Percentiles rank a stretch among this genome's conserved stretches.
phyloP scores from a whole-genome alignment of 202 grass and related monocot genomes.

The Elaeis oleifera region DNA sequence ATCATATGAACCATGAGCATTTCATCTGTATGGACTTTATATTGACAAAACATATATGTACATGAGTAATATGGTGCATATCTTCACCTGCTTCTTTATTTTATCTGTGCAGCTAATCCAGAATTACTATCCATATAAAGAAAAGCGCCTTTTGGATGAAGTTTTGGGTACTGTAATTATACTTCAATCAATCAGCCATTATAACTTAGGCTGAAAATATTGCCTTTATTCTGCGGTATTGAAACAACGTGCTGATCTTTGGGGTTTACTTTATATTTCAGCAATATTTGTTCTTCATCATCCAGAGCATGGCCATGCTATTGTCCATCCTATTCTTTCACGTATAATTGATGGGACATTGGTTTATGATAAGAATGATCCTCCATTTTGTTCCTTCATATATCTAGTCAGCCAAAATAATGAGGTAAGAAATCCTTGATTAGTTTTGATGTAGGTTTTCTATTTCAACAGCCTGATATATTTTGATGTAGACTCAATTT shows the following conservation, averaged over 20 bases:
- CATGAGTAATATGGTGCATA: neutral
- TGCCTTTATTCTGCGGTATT: too few species aligned
- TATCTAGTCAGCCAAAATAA: constrained; percentile 86
- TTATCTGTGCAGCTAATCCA: constrained; percentile 77
- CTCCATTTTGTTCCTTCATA: constrained; percentile 90
- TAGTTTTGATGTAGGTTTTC: too few species aligned
- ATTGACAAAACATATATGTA: too few species aligned
- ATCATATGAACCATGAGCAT: too few species aligned
- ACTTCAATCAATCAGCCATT: constrained; percentile 5
- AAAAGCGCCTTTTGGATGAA: constrained; percentile 83
- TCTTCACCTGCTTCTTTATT: constrained; percentile 4
- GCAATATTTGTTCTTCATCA: constrained; percentile 99
- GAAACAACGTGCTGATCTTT: neutral
- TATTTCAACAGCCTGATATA: too few species aligned
- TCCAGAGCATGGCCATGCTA: constrained; percentile 93
- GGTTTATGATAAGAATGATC: constrained; percentile 62
- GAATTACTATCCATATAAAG: constrained; percentile 89
- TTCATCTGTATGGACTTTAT: too few species aligned
- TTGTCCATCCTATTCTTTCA: constrained; percentile 97
- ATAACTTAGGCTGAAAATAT: too few species aligned
- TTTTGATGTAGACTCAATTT: too few species aligned
- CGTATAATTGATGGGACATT: constrained; percentile 91
- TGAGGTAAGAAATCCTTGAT: constrained; percentile 53
- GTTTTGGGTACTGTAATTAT: constrained; percentile 73
- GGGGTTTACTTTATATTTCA: constrained; percentile 26